Conservation (phyloP, 306 rosid species). For the Quercus mongolica region DNA sequence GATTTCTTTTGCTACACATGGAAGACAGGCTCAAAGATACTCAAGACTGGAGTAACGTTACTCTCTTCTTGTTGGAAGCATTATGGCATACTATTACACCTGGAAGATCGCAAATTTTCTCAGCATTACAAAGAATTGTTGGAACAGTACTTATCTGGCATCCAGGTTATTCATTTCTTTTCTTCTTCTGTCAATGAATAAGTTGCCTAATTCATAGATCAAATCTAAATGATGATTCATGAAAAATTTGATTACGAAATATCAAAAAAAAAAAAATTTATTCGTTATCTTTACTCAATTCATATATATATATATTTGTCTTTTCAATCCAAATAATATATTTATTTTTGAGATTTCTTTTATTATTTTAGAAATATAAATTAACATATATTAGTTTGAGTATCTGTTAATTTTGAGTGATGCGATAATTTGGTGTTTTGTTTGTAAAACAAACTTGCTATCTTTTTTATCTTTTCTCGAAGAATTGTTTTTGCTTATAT, state of each 20-base stretch:
- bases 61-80: slow-evolving; percentile 99
- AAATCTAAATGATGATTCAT: no score
- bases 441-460: not conserved
- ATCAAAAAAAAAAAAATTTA: no score
- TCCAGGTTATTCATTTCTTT: slow-evolving; percentile 48
- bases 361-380: not conserved
- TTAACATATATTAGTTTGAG: not conserved
- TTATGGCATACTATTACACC: slow-evolving; percentile 61
- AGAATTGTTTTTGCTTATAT: not conserved
- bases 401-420: slow-evolving; percentile 12
- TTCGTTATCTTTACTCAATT: no score
- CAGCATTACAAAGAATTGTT: slow-evolving; percentile 61
- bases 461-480: not conserved
- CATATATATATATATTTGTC: no score
- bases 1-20: slow-evolving; percentile 35
- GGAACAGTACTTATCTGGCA: slow-evolving; percentile 87
- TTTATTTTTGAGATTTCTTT: no score
- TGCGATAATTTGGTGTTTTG: not conserved
- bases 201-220: no score
- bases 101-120: slow-evolving; percentile 69
- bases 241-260: no score
- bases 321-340: no score
- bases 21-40: slow-evolving; percentile 57
- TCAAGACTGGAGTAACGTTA: slow-evolving; percentile 63
- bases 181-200: no score